These are phyloP conservation scores for Beauveria sp. DNA, from an alignment of 2,329 filamentous ascomycete species.

Conservation along the genomic window DNA sequence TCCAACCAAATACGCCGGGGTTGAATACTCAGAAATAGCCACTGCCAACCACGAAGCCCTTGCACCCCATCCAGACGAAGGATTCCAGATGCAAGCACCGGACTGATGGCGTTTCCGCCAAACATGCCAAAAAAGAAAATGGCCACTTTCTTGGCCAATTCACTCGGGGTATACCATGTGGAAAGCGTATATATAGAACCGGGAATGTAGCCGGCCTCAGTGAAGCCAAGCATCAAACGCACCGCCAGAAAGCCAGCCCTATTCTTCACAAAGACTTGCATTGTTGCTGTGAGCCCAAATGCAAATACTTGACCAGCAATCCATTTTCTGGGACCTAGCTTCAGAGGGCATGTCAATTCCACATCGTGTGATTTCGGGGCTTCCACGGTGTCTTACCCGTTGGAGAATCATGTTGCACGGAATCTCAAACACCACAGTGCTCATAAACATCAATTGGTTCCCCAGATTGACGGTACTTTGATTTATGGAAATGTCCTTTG, in stretches of 20 bases:
- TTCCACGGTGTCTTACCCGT: constrained; percentile 13
- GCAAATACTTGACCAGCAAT: constrained; percentile 40
- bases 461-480: constrained; percentile 44
- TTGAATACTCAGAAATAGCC: constrained; percentile 38
- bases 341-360: not conserved
- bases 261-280: constrained; percentile 36
- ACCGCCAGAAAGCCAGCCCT: constrained; percentile 37
- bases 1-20: too few relatives aligned
- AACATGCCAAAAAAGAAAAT: constrained; percentile 49
- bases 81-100: constrained; percentile 40
- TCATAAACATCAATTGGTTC: constrained; percentile 46
- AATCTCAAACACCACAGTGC: constrained; percentile 42
- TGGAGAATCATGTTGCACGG: constrained; percentile 41
- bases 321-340: constrained; percentile 40
- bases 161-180: constrained; percentile 40
- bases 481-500: constrained; percentile 31
- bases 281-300: constrained; percentile 38
- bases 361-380: not conserved
- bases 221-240: constrained; percentile 37
- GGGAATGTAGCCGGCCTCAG: constrained; percentile 45
- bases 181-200: constrained; percentile 44
- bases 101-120: constrained; percentile 40
- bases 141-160: constrained; percentile 39
- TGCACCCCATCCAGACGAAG: constrained; percentile 34
- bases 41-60: constrained; percentile 41